Base-by-base conservation (phyloP, 164 flowering plant species). In the Saururus chinensis region DNA sequence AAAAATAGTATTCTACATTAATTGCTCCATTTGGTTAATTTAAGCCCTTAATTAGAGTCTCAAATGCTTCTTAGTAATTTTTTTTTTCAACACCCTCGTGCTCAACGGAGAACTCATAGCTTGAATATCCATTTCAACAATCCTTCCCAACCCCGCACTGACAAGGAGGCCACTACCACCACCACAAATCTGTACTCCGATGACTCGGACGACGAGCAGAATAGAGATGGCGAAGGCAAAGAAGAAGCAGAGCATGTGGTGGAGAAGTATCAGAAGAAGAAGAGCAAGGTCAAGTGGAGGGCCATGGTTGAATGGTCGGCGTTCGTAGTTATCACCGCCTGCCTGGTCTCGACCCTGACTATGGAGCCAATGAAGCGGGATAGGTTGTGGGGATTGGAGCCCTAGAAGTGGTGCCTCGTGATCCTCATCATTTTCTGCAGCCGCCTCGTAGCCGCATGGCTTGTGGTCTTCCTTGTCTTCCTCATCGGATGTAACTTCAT, bases 381-480 rank as follows among this genome's bases (percentile, higher is more conserved):
- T 0, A 22, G 6, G 42, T 45, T 84, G 55, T 86, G 88, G 95
- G 76, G 89, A 16, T 68, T 88, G 70, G 68, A 64, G 21, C 19
- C 85, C 6, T 91, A 92, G 98, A 91, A 78, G 72, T 88, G 92
- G 96, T 74, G 77, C 69, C 78, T 88, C 37, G 64, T 88, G n/a
- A n/a, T n/a, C n/a, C n/a, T n/a, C n/a, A n/a, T n/a, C n/a, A n/a
- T n/a, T n/a, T n/a, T n/a, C n/a, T 81, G 85, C 23, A 96, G 95
- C 14, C 64, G 83, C 35, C 56, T 91, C 70, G 58, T 88, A 30
- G 60, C 92, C 0, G 84, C 71, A 53, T 87, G 95, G 92, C 71
- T 78, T 20, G 73, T 77, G 16, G 72, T 72, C 53, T 10, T 79
- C n/a, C n/a, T 83, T 22, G 86, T 84, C 53, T 82, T 82, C 79